Percentiles rank a stretch among this genome's conserved stretches.
Conservation (phyloP, 179 eudicot species). For the Corrigiola litoralis region DNA sequence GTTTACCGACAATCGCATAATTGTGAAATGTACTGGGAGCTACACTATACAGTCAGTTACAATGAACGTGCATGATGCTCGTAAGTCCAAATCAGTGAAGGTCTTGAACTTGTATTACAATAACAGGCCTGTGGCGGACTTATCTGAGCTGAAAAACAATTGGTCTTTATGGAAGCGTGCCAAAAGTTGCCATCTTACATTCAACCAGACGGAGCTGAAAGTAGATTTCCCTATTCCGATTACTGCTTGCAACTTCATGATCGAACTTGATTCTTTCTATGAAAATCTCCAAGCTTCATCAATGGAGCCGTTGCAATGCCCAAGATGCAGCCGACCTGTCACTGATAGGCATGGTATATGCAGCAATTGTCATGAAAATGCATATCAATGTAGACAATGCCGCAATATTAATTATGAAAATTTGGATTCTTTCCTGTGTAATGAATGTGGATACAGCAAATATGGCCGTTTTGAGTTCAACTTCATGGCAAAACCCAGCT, state of each 20-base stretch:
- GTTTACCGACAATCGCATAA: slow-evolving; percentile 96
- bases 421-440: slow-evolving; percentile 94
- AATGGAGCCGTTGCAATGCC: slow-evolving; percentile 96
- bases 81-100: slow-evolving; percentile 96
- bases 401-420: slow-evolving; percentile 98
- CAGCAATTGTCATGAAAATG: slow-evolving; percentile 98
- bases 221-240: slow-evolving; percentile 98
- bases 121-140: slow-evolving; percentile 96
- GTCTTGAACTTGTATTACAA: slow-evolving; percentile 95
- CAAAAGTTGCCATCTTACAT: slow-evolving; percentile 92
- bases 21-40: slow-evolving; percentile 99
- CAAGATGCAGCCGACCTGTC: slow-evolving; percentile 96
- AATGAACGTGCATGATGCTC: slow-evolving; percentile 99
- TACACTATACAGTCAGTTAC: slow-evolving; percentile 96
- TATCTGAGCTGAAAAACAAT: slow-evolving; percentile 95
- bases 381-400: slow-evolving; percentile 99
- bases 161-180: slow-evolving; percentile 99
- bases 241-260: slow-evolving; percentile 99
- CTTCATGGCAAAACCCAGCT: slow-evolving; percentile 99
- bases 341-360: slow-evolving; percentile 99
- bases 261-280: slow-evolving; percentile 95
- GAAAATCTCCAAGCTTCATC: slow-evolving; percentile 99
- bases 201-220: slow-evolving; percentile 91
- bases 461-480: slow-evolving; percentile 98
- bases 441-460: slow-evolving; percentile 99